Conservation (phyloP, 495 filamentous ascomycete genomes). For the Beverwykella pulmonaria region DNA sequence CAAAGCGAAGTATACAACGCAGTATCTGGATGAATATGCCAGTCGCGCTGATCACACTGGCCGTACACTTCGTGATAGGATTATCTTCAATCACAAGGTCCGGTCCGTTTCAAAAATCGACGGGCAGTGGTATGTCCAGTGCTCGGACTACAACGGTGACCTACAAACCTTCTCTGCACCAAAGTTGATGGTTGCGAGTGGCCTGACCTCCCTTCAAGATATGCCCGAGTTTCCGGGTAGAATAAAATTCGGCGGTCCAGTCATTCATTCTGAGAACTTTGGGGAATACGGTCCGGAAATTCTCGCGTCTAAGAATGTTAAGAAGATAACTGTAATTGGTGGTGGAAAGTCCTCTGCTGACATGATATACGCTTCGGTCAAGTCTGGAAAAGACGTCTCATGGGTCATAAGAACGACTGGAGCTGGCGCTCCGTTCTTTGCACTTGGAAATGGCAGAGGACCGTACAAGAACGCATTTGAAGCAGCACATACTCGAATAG, state of each 20-base stretch:
- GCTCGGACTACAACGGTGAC: background rate
- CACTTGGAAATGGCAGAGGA: background rate
- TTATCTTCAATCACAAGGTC: background rate
- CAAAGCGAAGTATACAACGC: conserved; percentile 1
- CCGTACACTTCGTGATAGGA: background rate
- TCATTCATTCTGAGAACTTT: conserved; percentile 48
- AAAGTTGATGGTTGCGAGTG: conserved; percentile 53
- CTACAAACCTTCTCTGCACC: background rate
- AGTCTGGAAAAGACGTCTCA: conserved; percentile 1
- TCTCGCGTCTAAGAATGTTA: background rate
- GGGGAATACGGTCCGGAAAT: conserved; percentile 8
- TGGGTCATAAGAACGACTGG: conserved; percentile 8
- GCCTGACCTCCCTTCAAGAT: conserved; percentile 48
- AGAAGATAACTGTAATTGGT: background rate
- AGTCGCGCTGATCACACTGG: background rate
- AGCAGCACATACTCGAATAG: background rate
- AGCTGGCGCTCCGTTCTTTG: background rate
- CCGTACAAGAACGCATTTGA: conserved; percentile 11
- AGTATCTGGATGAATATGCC: conserved; percentile 7
- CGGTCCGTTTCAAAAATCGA: background rate
- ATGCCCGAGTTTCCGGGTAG: conserved; percentile 45
- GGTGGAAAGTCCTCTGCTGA: conserved; percentile 10
- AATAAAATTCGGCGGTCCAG: conserved; percentile 34
- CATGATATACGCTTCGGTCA: background rate
- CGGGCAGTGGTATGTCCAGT: background rate